Percentiles rank a stretch among this genome's conserved stretches.
Evolutionary conservation across 2,329 filamentous ascomycete genomes (phyloP).

Genomic region (Xylaria sp.): DNA sequence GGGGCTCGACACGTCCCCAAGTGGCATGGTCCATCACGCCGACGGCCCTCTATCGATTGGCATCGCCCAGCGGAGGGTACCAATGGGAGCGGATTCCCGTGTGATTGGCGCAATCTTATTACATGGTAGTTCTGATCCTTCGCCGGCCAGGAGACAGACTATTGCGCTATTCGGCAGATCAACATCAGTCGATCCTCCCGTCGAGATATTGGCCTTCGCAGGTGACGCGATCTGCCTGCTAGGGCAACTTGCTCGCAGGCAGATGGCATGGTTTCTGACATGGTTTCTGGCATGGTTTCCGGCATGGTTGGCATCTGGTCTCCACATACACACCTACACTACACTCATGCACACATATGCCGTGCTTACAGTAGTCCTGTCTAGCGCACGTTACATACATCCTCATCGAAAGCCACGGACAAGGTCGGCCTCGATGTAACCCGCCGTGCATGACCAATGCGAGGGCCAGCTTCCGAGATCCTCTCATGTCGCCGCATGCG

Average conservation of each 20-base stretch:
- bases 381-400: conserved; percentile 25
- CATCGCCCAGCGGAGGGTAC: conserved; percentile 18
- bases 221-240: conserved; percentile 10
- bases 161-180: conserved; percentile 26
- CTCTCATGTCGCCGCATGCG: conserved; percentile 36
- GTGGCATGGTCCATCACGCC: conserved; percentile 21
- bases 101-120: conserved; percentile 23
- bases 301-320: too few relatives aligned
- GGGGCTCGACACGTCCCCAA: conserved; percentile 12
- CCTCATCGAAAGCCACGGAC: conserved; percentile 25
- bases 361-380: conserved; percentile 29
- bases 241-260: too few relatives aligned
- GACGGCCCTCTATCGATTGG: conserved; percentile 22
- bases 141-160: conserved; percentile 11
- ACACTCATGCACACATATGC: not conserved
- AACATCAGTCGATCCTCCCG: conserved; percentile 18
- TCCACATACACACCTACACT: conserved; percentile 20
- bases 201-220: conserved; percentile 19
- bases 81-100: conserved; percentile 11
- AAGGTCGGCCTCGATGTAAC: conserved; percentile 36
- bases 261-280: too few relatives aligned
- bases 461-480: conserved; percentile 36
- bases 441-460: conserved; percentile 36
- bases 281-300: too few relatives aligned
- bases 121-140: conserved; percentile 3